Evolutionary conservation across 805 yeast genomes (phyloP).

Genomic region (Wickerhamiella vanderwaltii): DNA sequence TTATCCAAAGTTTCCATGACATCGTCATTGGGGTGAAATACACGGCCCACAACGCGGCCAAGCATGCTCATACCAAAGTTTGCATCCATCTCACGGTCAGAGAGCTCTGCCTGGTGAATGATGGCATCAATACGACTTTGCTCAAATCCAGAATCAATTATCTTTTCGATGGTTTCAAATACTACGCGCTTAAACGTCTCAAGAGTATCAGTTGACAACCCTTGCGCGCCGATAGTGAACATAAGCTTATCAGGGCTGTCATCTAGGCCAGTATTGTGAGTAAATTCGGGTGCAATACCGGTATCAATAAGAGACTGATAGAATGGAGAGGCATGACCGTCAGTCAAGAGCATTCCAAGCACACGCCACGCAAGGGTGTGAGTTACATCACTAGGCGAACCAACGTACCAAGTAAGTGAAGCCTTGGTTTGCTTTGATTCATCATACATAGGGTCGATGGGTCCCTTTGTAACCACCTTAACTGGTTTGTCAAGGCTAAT

Average conservation of each 20-base stretch:
- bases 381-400: conserved; percentile 55
- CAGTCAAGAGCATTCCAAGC: conserved; percentile 57
- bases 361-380: conserved; percentile 62
- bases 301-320: conserved; percentile 78
- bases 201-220: conserved; percentile 41
- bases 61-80: conserved; percentile 77
- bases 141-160: conserved; percentile 37
- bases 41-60: conserved; percentile 64
- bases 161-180: conserved; percentile 35
- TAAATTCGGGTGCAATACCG: conserved; percentile 72
- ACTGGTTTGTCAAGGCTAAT: conserved; percentile 25
- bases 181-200: conserved; percentile 38
- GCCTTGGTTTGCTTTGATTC: conserved; percentile 57
- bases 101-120: conserved; percentile 73
- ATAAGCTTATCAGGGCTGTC: conserved; percentile 62
- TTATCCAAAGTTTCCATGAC: conserved; percentile 48
- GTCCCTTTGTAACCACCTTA: conserved; percentile 46
- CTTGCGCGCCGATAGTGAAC: conserved; percentile 78
- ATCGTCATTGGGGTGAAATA: conserved; percentile 77
- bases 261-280: conserved; percentile 81
- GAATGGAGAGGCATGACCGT: conserved; percentile 86
- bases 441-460: conserved; percentile 67
- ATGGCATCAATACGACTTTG: conserved; percentile 64
- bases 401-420: conserved; percentile 82
- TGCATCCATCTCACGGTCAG: conserved; percentile 76